A percentile compares a stretch with the other conserved stretches of the same genome.
phyloP scores from a whole-genome alignment of 371 early-diverging fungal genomes.

The Parasitella parasitica region DNA sequence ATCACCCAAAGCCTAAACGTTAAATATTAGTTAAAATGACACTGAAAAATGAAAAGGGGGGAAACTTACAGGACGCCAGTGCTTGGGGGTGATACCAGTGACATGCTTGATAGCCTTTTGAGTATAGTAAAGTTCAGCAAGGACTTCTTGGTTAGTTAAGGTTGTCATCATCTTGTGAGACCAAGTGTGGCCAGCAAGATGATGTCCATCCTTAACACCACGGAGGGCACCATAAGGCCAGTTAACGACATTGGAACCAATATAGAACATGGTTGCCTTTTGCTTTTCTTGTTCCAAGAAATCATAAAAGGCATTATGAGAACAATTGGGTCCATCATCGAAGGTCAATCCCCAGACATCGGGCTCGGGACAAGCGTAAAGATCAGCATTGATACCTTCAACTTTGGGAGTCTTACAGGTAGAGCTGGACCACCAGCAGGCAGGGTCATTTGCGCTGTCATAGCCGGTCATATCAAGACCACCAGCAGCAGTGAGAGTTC shows the following conservation, averaged over 20 bases:
- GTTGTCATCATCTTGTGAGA: slow-evolving; percentile 58
- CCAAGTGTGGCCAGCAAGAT: slow-evolving; percentile 54
- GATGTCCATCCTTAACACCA: slow-evolving; percentile 51
- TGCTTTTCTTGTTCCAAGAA: slow-evolving; percentile 33
- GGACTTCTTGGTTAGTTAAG: slow-evolving; percentile 51
- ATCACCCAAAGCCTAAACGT: slow-evolving; percentile 38
- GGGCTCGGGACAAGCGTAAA: slow-evolving; percentile 40
- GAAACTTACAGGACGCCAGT: slow-evolving; percentile 52
- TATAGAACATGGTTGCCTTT: slow-evolving; percentile 50
- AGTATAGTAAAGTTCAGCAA: slow-evolving; percentile 57
- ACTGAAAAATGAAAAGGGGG: background rate
- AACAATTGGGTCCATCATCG: slow-evolving; percentile 50
- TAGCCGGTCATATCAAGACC: slow-evolving; percentile 36
- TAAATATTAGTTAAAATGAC: background rate
- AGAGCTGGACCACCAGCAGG: slow-evolving; percentile 46
- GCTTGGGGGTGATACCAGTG: slow-evolving; percentile 50
- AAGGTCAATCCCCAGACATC: slow-evolving; percentile 46
- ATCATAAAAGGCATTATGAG: slow-evolving; percentile 48
- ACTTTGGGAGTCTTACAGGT: slow-evolving; percentile 34
- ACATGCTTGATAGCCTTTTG: slow-evolving; percentile 51
- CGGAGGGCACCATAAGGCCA: slow-evolving; percentile 51
- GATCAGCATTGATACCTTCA: slow-evolving; percentile 32
- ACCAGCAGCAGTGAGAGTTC: slow-evolving; percentile 21
- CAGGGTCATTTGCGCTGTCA: slow-evolving; percentile 33
- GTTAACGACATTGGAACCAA: slow-evolving; percentile 46